Evolutionary conservation across 768 basidiomycete species (phyloP).

Genomic region (Hemileccinum rubropunctum): DNA sequence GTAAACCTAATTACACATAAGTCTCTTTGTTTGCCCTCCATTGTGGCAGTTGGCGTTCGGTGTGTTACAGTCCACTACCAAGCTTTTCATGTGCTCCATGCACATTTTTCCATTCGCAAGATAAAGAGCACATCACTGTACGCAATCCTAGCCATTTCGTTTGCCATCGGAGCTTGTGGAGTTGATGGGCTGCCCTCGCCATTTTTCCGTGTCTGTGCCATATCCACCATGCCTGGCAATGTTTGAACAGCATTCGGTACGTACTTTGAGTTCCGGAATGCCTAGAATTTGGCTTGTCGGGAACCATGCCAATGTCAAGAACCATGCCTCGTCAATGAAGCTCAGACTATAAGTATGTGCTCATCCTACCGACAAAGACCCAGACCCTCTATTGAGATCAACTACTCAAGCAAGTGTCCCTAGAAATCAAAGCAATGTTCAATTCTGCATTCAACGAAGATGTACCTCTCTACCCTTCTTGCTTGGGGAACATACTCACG

Average conservation of each 20-base stretch:
- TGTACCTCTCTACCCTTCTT: slow-evolving; percentile 1
- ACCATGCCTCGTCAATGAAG: slow-evolving; percentile 12
- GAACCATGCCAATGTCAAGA: slow-evolving; percentile 14
- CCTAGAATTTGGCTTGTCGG: slow-evolving; percentile 17
- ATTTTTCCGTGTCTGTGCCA: background rate
- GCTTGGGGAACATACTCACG: background rate
- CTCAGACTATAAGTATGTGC: slow-evolving; percentile 3
- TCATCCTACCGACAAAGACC: background rate
- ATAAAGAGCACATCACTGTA: background rate
- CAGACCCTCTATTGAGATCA: background rate
- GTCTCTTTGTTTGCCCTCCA: background rate
- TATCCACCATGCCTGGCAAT: background rate
- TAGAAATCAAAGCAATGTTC: slow-evolving; percentile 1
- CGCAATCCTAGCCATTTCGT: background rate
- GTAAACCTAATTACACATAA: background rate
- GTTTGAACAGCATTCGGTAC: background rate
- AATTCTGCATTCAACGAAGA: slow-evolving; percentile 13
- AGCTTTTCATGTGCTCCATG: too few species aligned
- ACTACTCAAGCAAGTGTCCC: background rate
- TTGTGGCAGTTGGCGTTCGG: slow-evolving; percentile 7
- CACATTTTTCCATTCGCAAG: background rate
- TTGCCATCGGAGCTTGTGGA: slow-evolving; percentile 7
- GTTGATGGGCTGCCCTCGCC: background rate
- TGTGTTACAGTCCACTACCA: too few species aligned
- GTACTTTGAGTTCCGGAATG: background rate